Evolutionary conservation across 805 yeast genomes (phyloP).

Genomic region (Starmerella etchellsii): DNA sequence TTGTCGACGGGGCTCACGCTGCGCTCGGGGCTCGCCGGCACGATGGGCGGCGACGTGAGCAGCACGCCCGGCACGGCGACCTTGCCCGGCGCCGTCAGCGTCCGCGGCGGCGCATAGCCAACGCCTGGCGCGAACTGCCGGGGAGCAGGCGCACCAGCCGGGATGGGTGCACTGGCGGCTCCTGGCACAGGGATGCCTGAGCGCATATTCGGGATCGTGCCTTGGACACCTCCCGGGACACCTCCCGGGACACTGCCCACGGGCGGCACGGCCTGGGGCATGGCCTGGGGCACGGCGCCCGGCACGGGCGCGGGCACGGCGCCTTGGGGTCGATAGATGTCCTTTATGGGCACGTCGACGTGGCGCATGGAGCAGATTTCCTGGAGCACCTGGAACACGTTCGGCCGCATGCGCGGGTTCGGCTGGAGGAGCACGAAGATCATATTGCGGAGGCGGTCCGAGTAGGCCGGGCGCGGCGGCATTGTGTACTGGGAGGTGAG

Average conservation of each 20-base stretch:
- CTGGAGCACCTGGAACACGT: slow-evolving; percentile 62
- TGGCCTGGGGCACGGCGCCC: neutral
- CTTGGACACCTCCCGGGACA: neutral
- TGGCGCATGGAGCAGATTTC: slow-evolving; percentile 52
- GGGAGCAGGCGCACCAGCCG: neutral
- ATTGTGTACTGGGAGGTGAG: slow-evolving; percentile 71
- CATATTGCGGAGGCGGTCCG: slow-evolving; percentile 60
- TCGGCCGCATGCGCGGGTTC: slow-evolving; percentile 72
- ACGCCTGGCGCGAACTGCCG: slow-evolving; percentile 1
- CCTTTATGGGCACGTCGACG: slow-evolving; percentile 37
- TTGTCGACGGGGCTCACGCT: slow-evolving; percentile 2
- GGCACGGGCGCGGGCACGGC: neutral
- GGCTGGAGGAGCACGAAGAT: slow-evolving; percentile 71
- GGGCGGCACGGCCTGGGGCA: neutral
- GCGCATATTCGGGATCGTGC: too few species aligned
- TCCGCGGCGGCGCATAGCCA: neutral
- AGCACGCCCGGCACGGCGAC: slow-evolving; percentile 12
- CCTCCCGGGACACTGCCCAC: neutral
- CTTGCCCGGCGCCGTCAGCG: slow-evolving; percentile 5
- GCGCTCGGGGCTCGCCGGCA: slow-evolving; percentile 6
- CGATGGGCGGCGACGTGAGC: slow-evolving; percentile 6
- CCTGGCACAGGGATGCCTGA: too few species aligned
- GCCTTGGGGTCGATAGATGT: slow-evolving; percentile 17
- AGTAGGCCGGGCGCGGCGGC: slow-evolving; percentile 53
- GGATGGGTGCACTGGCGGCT: neutral